Conservation (phyloP, 257 asterid genomes). For the Petunia secreta region DNA sequence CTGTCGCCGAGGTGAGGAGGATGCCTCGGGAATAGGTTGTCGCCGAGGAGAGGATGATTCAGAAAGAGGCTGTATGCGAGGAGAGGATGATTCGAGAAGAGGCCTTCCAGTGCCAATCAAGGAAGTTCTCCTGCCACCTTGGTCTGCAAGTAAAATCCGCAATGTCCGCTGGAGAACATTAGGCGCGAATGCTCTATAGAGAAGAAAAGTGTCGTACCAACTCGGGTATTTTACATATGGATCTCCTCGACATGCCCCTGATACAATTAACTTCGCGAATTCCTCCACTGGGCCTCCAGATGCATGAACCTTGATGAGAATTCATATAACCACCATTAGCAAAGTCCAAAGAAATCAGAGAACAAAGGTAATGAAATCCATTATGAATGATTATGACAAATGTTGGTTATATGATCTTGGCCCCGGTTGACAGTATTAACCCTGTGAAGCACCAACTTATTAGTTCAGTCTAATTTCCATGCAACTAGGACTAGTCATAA, state of each 20-base stretch:
- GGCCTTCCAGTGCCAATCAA: constrained; percentile 81
- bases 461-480: background rate
- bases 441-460: background rate
- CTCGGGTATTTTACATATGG: constrained; percentile 87
- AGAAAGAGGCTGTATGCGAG: background rate
- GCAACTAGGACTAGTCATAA: background rate
- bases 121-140: constrained; percentile 59
- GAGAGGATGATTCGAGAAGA: constrained; percentile 28
- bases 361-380: background rate
- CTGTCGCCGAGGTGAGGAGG: constrained; percentile 20
- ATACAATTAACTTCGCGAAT: constrained; percentile 73
- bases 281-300: constrained; percentile 74
- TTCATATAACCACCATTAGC: background rate
- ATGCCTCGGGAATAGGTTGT: background rate
- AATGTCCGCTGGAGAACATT: constrained; percentile 80
- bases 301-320: constrained; percentile 54
- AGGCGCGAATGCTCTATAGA: constrained; percentile 83
- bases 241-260: constrained; percentile 87
- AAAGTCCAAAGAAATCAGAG: background rate
- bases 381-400: background rate
- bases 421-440: background rate
- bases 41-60: constrained; percentile 11
- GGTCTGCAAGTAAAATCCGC: constrained; percentile 55
- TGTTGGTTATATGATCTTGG: background rate
- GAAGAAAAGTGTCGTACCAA: constrained; percentile 86